phyloP scores from a whole-genome alignment of 1,284 basidiomycete genomes.

The Erythrobasidium hasegawianum region DNA sequence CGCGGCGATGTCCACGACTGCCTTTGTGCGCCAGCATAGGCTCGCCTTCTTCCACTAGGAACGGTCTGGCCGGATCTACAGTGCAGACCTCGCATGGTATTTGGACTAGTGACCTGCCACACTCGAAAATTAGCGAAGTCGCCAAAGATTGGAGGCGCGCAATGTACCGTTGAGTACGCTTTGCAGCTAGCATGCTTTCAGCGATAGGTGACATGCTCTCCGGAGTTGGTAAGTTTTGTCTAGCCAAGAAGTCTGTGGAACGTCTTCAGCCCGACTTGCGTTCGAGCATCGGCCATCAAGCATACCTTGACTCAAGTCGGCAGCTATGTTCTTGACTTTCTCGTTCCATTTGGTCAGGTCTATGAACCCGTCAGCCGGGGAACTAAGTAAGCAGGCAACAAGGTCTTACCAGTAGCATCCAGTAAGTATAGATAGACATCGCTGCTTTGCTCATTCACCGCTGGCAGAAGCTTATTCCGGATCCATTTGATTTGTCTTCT shows the following conservation, averaged over 20 bases:
- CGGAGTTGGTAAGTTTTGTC: constrained; percentile 1
- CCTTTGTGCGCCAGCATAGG: constrained; percentile 17
- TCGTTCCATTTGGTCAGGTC: constrained; percentile 61
- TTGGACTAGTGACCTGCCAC: neutral
- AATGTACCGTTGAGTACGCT: neutral
- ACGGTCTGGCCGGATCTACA: constrained; percentile 7
- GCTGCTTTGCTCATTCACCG: constrained; percentile 56
- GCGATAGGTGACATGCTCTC: neutral
- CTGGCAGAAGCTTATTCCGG: constrained; percentile 80
- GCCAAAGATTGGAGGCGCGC: neutral
- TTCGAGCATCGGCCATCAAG: neutral
- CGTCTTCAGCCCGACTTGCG: neutral
- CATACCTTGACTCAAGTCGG: constrained; percentile 39
- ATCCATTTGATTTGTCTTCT: constrained; percentile 91
- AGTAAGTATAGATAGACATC: constrained; percentile 56
- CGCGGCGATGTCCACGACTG: constrained; percentile 18
- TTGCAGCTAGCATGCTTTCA: neutral
- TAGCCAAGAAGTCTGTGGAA: constrained; percentile 10
- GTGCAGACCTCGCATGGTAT: constrained; percentile 24
- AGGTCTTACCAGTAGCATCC: constrained; percentile 64
- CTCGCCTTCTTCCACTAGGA: constrained; percentile 25
- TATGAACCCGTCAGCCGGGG: constrained; percentile 40
- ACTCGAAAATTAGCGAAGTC: neutral
- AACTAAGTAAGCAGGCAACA: neutral
- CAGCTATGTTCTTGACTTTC: constrained; percentile 44